These are phyloP conservation scores for Acephala macrosclerotiorum DNA, from an alignment of 2,329 filamentous ascomycete species.

Conservation along the genomic window DNA sequence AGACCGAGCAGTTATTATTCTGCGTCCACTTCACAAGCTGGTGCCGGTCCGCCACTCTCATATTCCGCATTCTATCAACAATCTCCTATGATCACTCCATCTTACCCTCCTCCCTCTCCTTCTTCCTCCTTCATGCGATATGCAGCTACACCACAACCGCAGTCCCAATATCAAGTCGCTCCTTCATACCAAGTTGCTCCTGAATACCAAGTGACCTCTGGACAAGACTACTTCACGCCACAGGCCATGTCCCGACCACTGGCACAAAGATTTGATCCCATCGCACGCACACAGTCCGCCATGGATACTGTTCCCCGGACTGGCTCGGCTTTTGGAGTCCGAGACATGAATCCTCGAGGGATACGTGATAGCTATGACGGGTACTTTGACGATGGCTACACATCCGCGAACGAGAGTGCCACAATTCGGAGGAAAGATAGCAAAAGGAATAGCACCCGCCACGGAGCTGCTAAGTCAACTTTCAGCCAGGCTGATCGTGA, in stretches of 20 bases:
- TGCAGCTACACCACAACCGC: constrained; percentile 24
- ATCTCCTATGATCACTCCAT: constrained; percentile 23
- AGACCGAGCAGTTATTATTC: constrained; percentile 37
- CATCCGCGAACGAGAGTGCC: constrained; percentile 33
- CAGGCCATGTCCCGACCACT: constrained; percentile 34
- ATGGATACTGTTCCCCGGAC: constrained; percentile 32
- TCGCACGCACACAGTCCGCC: constrained; percentile 31
- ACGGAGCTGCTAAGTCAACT: constrained; percentile 27
- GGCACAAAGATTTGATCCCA: constrained; percentile 35
- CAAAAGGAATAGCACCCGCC: constrained; percentile 33
- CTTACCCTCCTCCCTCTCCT: constrained; percentile 31
- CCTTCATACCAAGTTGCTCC: constrained; percentile 15
- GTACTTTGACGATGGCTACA: constrained; percentile 38
- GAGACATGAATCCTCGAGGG: constrained; percentile 21
- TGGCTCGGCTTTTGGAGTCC: constrained; percentile 30
- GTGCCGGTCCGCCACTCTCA: constrained; percentile 37
- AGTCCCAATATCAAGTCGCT: constrained; percentile 17
- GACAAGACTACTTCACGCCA: constrained; percentile 25
- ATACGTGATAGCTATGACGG: constrained; percentile 18
- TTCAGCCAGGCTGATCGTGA: constrained; percentile 35
- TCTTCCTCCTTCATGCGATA: constrained; percentile 33
- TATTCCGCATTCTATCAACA: constrained; percentile 35
- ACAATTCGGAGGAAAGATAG: constrained; percentile 28
- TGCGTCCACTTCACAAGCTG: constrained; percentile 21
- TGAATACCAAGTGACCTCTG: neutral